Base-by-base conservation (phyloP, 148 eudicot species). In the Rhododendron simsii region DNA sequence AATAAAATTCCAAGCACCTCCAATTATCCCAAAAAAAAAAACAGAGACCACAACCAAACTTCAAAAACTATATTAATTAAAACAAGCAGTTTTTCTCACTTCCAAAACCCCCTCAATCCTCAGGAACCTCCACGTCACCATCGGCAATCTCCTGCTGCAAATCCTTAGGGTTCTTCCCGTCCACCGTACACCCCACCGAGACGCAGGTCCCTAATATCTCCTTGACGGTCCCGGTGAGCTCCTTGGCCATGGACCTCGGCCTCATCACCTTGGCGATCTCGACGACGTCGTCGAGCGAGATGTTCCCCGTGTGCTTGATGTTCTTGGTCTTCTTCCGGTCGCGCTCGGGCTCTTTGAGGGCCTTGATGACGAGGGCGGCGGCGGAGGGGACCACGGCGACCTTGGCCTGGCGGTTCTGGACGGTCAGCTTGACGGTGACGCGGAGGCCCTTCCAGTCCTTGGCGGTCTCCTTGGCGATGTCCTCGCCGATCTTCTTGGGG, bases 401-500 rank as follows among this genome's bases (percentile, higher is more conserved):
- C 88, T 94, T 93, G 3, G 98, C 98, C 80, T 94, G 95, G 35
- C 98, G 95, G 83, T 94, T 93, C 89, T 94, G 95, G 9, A 94
- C 95, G 7, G 98, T 94, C 21, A 94, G 94, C 85, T 94, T 94
- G 50, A 94, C 98, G 47, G 98, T 94, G n/a, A 94, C 98, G 0
- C 95, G 92, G 50, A 94, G 91, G 44, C 98, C 98, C 92, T 94
- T 94, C 90, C 90, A 89, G 86, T 89, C 89, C 83, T 87, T 89
- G 59, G 89, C 87, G 16, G 89, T 89, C 18, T 89, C 90, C 73
- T 89, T 89, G 59, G 91, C 91, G 80, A 89, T 89, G 89, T 89
- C 91, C 57, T 89, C 91, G 2, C 91, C 91, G 63, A 89, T 89
- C 76, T 89, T 89, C 55, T 89, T 89, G 0, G 91, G 96, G 87